Percentiles rank a stretch among this genome's conserved stretches.
Conservation (phyloP, 345 rosid genomes). For the Brassica cretica region DNA sequence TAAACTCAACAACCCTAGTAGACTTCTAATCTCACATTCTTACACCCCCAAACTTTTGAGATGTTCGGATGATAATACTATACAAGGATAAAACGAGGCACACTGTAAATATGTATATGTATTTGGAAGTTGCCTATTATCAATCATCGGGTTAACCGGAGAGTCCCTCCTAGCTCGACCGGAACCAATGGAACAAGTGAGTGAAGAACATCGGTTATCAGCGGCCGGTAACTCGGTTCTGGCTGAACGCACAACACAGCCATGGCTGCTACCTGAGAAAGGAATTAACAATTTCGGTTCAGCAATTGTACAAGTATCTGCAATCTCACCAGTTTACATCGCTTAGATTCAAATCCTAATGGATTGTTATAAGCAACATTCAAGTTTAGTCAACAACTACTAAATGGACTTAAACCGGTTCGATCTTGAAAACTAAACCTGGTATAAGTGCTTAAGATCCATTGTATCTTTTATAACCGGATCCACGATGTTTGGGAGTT, state of each 20-base stretch:
- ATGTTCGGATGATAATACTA: slow-evolving; percentile 7
- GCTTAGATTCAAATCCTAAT: neutral
- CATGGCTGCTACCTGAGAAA: slow-evolving; percentile 88
- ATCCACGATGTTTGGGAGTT: slow-evolving; percentile 80
- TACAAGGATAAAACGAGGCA: neutral
- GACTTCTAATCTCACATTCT: slow-evolving; percentile 5
- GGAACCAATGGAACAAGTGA: slow-evolving; percentile 85
- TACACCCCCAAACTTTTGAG: slow-evolving; percentile 12
- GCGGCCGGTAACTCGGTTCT: slow-evolving; percentile 84
- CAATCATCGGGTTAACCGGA: slow-evolving; percentile 47
- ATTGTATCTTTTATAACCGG: slow-evolving; percentile 70
- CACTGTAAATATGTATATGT: neutral
- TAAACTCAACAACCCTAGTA: slow-evolving; percentile 14
- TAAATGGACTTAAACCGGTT: slow-evolving; percentile 3
- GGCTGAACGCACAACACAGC: slow-evolving; percentile 90
- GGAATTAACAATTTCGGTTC: neutral
- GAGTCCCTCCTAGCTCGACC: slow-evolving; percentile 76
- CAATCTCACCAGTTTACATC: slow-evolving; percentile 12
- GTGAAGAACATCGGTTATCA: slow-evolving; percentile 82
- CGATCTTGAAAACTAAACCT: slow-evolving; percentile 50
- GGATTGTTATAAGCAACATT: slow-evolving; percentile 51
- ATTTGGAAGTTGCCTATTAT: neutral
- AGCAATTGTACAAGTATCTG: neutral
- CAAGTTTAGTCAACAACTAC: slow-evolving; percentile 45
- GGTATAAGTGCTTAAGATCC: slow-evolving; percentile 83